Base-by-base conservation (phyloP, 176 grass and related monocot genomes). In the Oryza glaberrima region DNA sequence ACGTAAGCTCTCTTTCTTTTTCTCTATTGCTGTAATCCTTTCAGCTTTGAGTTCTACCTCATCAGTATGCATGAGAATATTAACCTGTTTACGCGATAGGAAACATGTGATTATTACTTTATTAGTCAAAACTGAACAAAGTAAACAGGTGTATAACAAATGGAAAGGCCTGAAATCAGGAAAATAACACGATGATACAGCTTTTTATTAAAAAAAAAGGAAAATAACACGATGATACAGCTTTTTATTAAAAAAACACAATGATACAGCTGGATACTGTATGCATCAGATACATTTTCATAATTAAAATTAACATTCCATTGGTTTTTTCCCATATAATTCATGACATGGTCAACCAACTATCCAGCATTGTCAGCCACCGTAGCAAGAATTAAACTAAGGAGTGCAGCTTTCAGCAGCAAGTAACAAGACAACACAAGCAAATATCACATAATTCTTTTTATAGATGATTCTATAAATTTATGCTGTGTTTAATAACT, bases 31-130 rank as follows among this genome's bases (percentile, higher is more conserved):
- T 16, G 14, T 10, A 43, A 88, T 60, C 25, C 89, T 80, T 30
- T 76, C 0, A 1, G 7, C 7, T 60, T 26, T 85, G 38, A 95
- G 93, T 47, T 88, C 81, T 85, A 92, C 60, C 72, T 85, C 86
- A 54, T 94, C 86, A 73, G 93, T 98, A 72, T 98, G 96, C 16
- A 88, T 94, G 66, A 98, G 86, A 67, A 98, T 91, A 72, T 89
- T 95, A 9, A 98, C 85, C 96, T 98, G 41, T 76, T 78, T 30
- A 78, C 17, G 34, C 20, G 83, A 79, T 51, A 76, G 28, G 34
- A 75, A 83, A 64, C 2, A 80, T 9, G 25, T 41, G 51, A 64
- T 48, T n/a, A 44, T 9, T 86, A 7, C 0, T 41, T 58, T 58
- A 58, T 20, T 58, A 58, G 6, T 7, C 19, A 81, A 74, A 86